Evolutionary conservation across 345 rosid species (phyloP).

Genomic region (Acer negundo): DNA sequence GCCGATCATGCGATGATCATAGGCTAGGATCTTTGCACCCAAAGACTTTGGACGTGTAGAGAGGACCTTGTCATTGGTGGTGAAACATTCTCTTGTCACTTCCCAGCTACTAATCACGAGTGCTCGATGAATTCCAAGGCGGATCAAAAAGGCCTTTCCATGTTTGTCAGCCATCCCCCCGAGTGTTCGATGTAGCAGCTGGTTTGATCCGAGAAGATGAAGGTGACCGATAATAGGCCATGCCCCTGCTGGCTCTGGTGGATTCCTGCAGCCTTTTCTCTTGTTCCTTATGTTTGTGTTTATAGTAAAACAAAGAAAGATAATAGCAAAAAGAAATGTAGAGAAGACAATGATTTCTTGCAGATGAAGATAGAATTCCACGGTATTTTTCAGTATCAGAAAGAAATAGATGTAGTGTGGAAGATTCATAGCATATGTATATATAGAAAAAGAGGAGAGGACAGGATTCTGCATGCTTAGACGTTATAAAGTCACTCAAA

Average conservation of each 20-base stretch:
- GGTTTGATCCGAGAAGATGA: conserved; percentile 22
- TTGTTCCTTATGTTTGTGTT: background rate
- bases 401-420: background rate
- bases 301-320: background rate
- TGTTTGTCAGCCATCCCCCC: conserved; percentile 28
- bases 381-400: background rate
- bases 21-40: conserved; percentile 30
- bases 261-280: conserved; percentile 7
- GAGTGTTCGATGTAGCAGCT: conserved; percentile 23
- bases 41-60: conserved; percentile 24
- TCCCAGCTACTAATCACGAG: conserved; percentile 33
- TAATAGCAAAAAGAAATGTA: conserved; percentile 14
- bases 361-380: conserved; percentile 5
- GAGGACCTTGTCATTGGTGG: conserved; percentile 31
- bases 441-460: no score
- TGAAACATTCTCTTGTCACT: conserved; percentile 38
- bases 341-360: background rate
- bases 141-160: conserved; percentile 32
- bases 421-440: background rate
- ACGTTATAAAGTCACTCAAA: no score
- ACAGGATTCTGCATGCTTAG: no score
- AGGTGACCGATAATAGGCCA: conserved; percentile 44
- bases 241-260: conserved; percentile 34
- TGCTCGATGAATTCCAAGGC: conserved; percentile 27
- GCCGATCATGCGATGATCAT: conserved; percentile 29